Base-by-base conservation (phyloP, 768 basidiomycete genomes). In the Pholiota microspora region DNA sequence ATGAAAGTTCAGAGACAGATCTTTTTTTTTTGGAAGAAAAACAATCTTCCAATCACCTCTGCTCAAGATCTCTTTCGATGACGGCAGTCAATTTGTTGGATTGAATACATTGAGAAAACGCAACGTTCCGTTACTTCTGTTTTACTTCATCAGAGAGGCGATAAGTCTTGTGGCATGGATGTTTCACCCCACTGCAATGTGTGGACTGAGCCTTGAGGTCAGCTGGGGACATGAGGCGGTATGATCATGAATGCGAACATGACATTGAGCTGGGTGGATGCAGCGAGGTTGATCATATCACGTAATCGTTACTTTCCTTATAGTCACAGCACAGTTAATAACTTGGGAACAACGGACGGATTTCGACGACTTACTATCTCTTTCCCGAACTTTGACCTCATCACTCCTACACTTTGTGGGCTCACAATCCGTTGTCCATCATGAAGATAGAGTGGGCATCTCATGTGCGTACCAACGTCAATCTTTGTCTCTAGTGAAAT, bases 391-490 rank as follows among this genome's bases (percentile, higher is more conserved):
- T 16, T 38, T 45, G 47, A 52, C 35, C 50, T 55, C 47, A 40
- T 31, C 45, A 16, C 38, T 27, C 44, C 32, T 18, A 21, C 28
- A 47, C 55, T 53, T 25, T n/a, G 16, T 60, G 46, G 29, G 29
- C 29, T 49, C 48, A 24, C 46, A 38, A 34, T 47, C 25, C 52
- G 40, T 54, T 29, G 55, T 44, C 40, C 55, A 49, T 47, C 55
- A 80, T 82, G 77, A 78, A 77, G 68, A 82, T 82, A 31, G 79
- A 80, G 55, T 82, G 80, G 81, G 71, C 74, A 4, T 77, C 77
- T 15, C 66, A 71, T 57, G 80, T 77, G 32, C 35, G 59, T 58
- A 46, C 55, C 34, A 16, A 13, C 18, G 25, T 42, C 9, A 32
- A 28, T 16, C 27, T 29, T 18, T 8, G 18, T 23, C 35, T 23